Percentiles rank a stretch among this genome's conserved stretches.
These are phyloP conservation scores for Lepidium sativum DNA, from an alignment of 345 rosid genomes.

Conservation along the genomic window DNA sequence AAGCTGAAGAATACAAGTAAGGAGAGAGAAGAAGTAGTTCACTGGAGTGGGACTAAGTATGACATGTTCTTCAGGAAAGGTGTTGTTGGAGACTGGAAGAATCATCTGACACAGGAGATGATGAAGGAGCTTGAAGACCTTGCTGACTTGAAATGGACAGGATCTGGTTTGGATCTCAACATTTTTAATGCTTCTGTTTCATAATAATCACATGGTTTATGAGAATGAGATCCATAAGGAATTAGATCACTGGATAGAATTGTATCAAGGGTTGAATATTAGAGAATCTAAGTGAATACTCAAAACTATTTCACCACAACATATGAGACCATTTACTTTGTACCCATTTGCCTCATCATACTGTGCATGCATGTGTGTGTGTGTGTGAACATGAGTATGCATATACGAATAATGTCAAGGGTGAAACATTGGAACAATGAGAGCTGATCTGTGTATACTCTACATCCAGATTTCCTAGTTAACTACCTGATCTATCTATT, in stretches of 20 bases:
- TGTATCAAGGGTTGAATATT: not conserved
- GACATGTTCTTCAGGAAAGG: slow-evolving; percentile 33
- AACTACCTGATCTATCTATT: not conserved
- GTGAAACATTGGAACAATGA: not conserved
- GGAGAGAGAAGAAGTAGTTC: slow-evolving; percentile 20
- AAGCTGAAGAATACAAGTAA: slow-evolving; percentile 25
- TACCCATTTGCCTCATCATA: too few species aligned
- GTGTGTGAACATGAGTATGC: not conserved
- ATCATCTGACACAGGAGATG: slow-evolving; percentile 30
- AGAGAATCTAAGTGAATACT: not conserved
- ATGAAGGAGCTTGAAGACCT: slow-evolving; percentile 21
- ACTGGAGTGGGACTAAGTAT: slow-evolving; percentile 12
- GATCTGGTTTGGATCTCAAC: slow-evolving; percentile 25
- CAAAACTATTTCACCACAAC: not conserved
- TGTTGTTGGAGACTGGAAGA: slow-evolving; percentile 37
- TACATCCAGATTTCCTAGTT: not conserved
- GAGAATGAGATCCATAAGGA: not conserved
- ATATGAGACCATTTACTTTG: too few species aligned
- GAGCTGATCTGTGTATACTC: not conserved
- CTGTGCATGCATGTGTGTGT: not conserved
- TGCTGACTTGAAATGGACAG: slow-evolving; percentile 18
- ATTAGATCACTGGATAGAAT: not conserved
- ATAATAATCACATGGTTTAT: not conserved
- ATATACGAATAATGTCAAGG: not conserved
- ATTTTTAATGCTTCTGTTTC: not conserved